Evolutionary conservation across 2,329 filamentous ascomycete genomes (phyloP).

Genomic region (Epichloe scottii): DNA sequence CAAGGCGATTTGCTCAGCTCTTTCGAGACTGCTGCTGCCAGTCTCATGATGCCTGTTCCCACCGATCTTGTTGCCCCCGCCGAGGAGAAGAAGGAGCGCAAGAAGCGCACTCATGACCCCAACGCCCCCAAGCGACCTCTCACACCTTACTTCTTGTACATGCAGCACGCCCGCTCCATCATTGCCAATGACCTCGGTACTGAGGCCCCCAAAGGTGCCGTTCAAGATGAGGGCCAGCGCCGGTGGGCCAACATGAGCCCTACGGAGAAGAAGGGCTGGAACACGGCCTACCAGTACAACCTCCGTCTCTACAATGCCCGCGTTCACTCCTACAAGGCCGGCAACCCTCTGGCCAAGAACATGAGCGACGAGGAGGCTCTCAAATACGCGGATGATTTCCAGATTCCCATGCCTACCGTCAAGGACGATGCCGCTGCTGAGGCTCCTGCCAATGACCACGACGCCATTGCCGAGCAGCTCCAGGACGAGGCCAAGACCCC

Average conservation of each 20-base stretch:
- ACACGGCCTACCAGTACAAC: slow-evolving; percentile 56
- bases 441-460: slow-evolving; percentile 32
- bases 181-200: slow-evolving; percentile 68
- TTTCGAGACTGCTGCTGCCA: slow-evolving; percentile 38
- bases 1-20: slow-evolving; percentile 34
- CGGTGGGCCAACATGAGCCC: slow-evolving; percentile 72
- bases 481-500: slow-evolving; percentile 42
- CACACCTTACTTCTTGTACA: slow-evolving; percentile 91
- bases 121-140: slow-evolving; percentile 90
- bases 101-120: slow-evolving; percentile 77
- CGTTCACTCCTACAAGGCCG: slow-evolving; percentile 51
- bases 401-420: slow-evolving; percentile 39
- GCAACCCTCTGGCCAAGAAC: slow-evolving; percentile 44
- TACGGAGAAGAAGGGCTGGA: slow-evolving; percentile 57
- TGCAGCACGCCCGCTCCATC: slow-evolving; percentile 73
- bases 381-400: slow-evolving; percentile 45
- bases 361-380: slow-evolving; percentile 50
- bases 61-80: slow-evolving; percentile 31
- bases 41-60: slow-evolving; percentile 28
- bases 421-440: slow-evolving; percentile 25
- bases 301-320: slow-evolving; percentile 53
- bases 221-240: slow-evolving; percentile 75
- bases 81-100: slow-evolving; percentile 74
- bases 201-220: slow-evolving; percentile 70
- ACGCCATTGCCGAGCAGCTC: slow-evolving; percentile 47